Base-by-base conservation (phyloP, 2,329 filamentous ascomycete species). In the Colletotrichum lini region DNA sequence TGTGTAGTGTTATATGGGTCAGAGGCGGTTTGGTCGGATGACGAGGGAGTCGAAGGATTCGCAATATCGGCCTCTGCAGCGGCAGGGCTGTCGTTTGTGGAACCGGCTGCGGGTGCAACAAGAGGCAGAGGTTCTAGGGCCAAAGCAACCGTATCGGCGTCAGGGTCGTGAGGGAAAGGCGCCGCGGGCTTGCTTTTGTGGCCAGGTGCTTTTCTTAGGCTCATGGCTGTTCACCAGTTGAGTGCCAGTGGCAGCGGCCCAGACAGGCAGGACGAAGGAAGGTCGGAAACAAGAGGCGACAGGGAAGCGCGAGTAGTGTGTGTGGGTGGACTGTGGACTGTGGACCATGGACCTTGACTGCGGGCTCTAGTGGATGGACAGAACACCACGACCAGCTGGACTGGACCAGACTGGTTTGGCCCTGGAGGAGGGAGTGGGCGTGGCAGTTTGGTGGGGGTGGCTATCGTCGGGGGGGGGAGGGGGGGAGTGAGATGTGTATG, bases 1-100 rank as follows among this genome's bases (percentile, higher is more conserved):
- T 40, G 68, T 42, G 67, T 60, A 35, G 60, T 65, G 60, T 70
- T 65, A 60, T 70, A 72, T 72, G 66, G 69, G 69, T 64, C 69
- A 44, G 52, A 59, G 52, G 38, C 65, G 58, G 23, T 42, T 53
- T 52, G 69, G 21, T 21, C 56, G 58, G 57, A 58, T 38, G 65
- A 71, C 16, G 68, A 70, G 57, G 64, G 35, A 30, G 49, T 57
- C 47, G 58, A 67, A 50, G 50, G 45, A 30, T 42, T 63, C 44
- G 56, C 65, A 58, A 30, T 30, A 54, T 61, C 63, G 38, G 54
- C 58, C 13, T 38, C 56, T 7, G 59, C 30, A 40, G 40, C 59
- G 65, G 59, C 42, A 64, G 65, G 23, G 52, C 59, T 70, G 50
- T 67, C 54, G 56, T 54, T 18, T 49, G 67, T 52, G 63, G 63